Conservation (phyloP, 768 basidiomycete species). For the Leucogyrophana mollusca region DNA sequence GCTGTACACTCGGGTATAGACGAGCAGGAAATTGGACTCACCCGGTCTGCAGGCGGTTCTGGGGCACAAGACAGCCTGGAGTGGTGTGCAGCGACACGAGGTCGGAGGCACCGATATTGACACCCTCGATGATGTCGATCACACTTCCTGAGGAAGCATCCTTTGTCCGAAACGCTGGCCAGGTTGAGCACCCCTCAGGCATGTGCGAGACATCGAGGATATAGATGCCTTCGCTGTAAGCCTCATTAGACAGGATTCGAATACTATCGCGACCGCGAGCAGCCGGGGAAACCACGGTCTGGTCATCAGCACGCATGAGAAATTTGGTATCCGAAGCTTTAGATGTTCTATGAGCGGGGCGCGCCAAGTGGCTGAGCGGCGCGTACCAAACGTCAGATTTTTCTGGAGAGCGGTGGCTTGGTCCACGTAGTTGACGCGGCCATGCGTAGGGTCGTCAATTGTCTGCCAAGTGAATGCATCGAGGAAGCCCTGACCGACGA, state of each 20-base stretch:
- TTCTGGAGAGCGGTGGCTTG: slow-evolving; percentile 35
- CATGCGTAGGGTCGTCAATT: slow-evolving; percentile 59
- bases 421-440: slow-evolving; percentile 60
- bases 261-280: slow-evolving; percentile 60
- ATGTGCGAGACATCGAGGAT: slow-evolving; percentile 58
- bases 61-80: slow-evolving; percentile 45
- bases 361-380: not conserved
- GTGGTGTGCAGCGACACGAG: slow-evolving; percentile 55
- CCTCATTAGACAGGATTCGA: slow-evolving; percentile 45
- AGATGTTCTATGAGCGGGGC: not conserved
- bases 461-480: slow-evolving; percentile 49
- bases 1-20: not conserved
- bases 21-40: slow-evolving; percentile 19
- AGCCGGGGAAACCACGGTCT: slow-evolving; percentile 29
- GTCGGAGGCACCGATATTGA: slow-evolving; percentile 44
- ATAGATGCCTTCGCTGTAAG: slow-evolving; percentile 46
- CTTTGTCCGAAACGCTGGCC: slow-evolving; percentile 65
- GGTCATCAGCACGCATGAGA: slow-evolving; percentile 55
- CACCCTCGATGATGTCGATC: slow-evolving; percentile 63
- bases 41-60: slow-evolving; percentile 45
- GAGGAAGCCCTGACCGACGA: slow-evolving; percentile 43
- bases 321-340: slow-evolving; percentile 34
- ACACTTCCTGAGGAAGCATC: slow-evolving; percentile 63
- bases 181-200: slow-evolving; percentile 58
- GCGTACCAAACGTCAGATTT: slow-evolving; percentile 49